phyloP scores from a whole-genome alignment of 306 rosid species.

The Leucaena leucocephala region DNA sequence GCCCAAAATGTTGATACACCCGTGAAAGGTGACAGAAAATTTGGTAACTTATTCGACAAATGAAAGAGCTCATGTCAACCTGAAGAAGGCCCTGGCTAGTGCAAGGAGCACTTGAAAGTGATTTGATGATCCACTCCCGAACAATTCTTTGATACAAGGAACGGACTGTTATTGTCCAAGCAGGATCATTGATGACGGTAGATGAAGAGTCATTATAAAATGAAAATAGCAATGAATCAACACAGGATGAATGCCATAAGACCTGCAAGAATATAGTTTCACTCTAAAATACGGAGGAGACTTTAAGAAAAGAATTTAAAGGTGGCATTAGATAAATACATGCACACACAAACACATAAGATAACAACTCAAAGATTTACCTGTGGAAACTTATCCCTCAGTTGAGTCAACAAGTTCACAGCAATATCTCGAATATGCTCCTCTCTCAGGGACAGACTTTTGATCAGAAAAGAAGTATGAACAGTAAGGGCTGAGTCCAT shows the following conservation, averaged over 20 bases:
- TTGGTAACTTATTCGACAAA: conserved; percentile 25
- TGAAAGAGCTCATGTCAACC: conserved; percentile 56
- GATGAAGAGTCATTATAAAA: conserved; percentile 77
- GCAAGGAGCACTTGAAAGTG: conserved; percentile 94
- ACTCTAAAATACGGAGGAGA: conserved; percentile 38
- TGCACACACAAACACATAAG: not conserved
- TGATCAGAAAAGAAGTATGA: conserved; percentile 84
- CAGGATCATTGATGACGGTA: conserved; percentile 83
- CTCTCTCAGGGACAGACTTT: conserved; percentile 87
- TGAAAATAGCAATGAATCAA: conserved; percentile 86
- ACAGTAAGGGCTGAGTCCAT: conserved; percentile 78
- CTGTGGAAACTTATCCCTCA: conserved; percentile 95
- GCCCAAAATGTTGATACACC: not conserved
- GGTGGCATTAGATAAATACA: conserved; percentile 19
- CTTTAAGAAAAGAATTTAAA: conserved; percentile 22
- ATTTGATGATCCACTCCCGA: conserved; percentile 93
- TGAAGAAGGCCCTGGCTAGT: conserved; percentile 99
- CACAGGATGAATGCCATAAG: conserved; percentile 88
- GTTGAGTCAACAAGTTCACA: conserved; percentile 83
- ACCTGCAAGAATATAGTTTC: conserved; percentile 63
- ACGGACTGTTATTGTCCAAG: conserved; percentile 84
- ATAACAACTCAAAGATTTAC: conserved; percentile 39
- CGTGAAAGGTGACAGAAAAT: conserved; percentile 10
- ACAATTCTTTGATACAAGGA: conserved; percentile 86
- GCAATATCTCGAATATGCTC: conserved; percentile 83